Conservation (phyloP, 768 basidiomycete species). For the Chlorophyllum brunneum region DNA sequence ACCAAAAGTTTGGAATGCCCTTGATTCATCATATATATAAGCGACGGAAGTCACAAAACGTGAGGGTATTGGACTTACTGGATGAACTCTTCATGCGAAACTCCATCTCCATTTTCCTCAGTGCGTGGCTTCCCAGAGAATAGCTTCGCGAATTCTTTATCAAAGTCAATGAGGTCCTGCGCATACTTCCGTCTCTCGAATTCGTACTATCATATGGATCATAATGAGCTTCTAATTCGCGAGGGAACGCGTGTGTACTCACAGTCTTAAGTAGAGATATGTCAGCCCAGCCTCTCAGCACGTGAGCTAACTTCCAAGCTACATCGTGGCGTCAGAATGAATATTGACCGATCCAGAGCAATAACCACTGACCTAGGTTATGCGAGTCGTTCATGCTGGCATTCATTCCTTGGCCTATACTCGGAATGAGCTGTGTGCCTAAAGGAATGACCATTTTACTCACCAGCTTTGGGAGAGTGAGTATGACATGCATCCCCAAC, state of each 20-base stretch:
- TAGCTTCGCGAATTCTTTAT: conserved; percentile 59
- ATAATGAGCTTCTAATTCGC: too few relatives aligned
- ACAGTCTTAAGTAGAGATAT: conserved; percentile 49
- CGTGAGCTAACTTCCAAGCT: conserved; percentile 62
- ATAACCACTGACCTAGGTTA: conserved; percentile 46
- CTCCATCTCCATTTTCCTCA: conserved; percentile 39
- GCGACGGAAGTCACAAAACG: not conserved
- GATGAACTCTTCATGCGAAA: conserved; percentile 51
- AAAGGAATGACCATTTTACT: not conserved
- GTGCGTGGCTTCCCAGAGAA: conserved; percentile 67
- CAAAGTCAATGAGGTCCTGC: conserved; percentile 69
- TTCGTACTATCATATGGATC: conserved; percentile 55
- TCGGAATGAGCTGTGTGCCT: not conserved
- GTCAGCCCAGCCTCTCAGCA: conserved; percentile 50
- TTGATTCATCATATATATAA: conserved; percentile 16
- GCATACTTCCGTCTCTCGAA: conserved; percentile 64
- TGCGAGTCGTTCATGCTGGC: conserved; percentile 75
- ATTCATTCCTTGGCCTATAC: conserved; percentile 69
- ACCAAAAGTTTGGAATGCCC: conserved; percentile 50
- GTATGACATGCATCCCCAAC: conserved; percentile 75
- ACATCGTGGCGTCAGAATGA: not conserved
- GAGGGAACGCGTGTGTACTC: conserved; percentile 14
- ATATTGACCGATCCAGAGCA: not conserved
- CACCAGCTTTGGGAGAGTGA: conserved; percentile 64
- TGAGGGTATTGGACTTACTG: conserved; percentile 22